These are phyloP conservation scores for Xanthoconium purpureum DNA, from an alignment of 768 basidiomycete species.

Conservation along the genomic window DNA sequence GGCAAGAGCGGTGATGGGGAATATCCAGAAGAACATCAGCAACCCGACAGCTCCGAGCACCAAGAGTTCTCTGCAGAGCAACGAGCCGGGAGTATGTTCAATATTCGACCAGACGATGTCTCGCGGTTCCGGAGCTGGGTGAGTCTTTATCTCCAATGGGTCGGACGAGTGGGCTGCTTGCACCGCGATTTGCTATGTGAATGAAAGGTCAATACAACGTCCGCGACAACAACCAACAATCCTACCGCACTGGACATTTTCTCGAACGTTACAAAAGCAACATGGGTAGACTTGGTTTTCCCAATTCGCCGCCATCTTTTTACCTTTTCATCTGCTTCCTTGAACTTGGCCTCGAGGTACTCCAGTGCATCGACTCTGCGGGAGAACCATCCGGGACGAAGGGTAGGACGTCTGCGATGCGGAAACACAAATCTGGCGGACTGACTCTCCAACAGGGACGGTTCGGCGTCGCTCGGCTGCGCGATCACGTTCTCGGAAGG, in stretches of 20 bases:
- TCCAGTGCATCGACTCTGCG: constrained; percentile 86
- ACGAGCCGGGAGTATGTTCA: constrained; percentile 54
- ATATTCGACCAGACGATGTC: constrained; percentile 96
- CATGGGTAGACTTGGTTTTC: constrained; percentile 76
- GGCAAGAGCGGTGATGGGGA: constrained; percentile 87
- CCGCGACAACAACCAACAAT: constrained; percentile 1
- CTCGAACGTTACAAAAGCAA: constrained; percentile 95
- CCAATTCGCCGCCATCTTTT: constrained; percentile 67
- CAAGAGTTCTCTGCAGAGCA: constrained; percentile 65
- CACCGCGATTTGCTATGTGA: constrained; percentile 74
- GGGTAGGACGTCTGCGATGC: constrained; percentile 70
- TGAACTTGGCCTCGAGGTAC: constrained; percentile 77
- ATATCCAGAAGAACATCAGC: constrained; percentile 87
- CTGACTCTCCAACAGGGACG: constrained; percentile 51
- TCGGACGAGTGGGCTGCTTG: constrained; percentile 77
- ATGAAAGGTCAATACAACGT: background rate
- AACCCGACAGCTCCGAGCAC: constrained; percentile 67
- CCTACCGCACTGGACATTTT: constrained; percentile 89
- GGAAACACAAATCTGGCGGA: constrained; percentile 64
- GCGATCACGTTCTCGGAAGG: constrained; percentile 56
- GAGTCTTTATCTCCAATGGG: constrained; percentile 64
- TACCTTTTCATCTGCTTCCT: constrained; percentile 79
- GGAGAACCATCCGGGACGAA: constrained; percentile 72
- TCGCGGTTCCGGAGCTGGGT: constrained; percentile 86
- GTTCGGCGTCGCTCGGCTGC: constrained; percentile 47